phyloP scores from a whole-genome alignment of 2,329 filamentous ascomycete species.

The Colletotrichum sp. region DNA sequence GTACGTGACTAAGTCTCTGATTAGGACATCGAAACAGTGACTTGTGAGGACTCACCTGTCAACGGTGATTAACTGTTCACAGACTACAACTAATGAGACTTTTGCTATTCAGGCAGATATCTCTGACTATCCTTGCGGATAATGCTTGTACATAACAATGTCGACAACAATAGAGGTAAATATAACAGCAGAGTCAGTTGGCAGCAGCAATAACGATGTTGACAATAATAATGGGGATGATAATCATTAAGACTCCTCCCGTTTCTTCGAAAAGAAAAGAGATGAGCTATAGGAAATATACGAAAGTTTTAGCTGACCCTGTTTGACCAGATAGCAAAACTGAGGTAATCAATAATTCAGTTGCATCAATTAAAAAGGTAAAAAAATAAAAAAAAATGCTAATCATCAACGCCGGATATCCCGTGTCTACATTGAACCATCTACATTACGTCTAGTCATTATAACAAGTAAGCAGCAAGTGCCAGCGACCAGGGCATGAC shows the following conservation, averaged over 20 bases:
- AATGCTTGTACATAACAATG: background rate
- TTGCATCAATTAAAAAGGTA: background rate
- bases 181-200: background rate
- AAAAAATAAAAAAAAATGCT: background rate
- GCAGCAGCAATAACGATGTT: background rate
- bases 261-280: background rate
- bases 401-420: background rate
- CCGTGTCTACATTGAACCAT: background rate
- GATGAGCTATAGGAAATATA: background rate
- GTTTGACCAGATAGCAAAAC: background rate
- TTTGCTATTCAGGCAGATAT: background rate
- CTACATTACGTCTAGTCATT: background rate
- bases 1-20: background rate
- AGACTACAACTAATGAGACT: fast-evolving
- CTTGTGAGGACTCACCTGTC: background rate
- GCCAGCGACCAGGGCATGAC: background rate
- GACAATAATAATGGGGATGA: background rate
- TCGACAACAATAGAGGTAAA: background rate
- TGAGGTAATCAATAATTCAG: background rate
- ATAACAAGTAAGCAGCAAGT: background rate
- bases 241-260: fast-evolving
- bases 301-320: background rate
- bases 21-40: background rate
- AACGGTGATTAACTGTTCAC: background rate
- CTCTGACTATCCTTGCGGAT: fast-evolving